These are phyloP conservation scores for Pseudocercospora crystallina DNA, from an alignment of 2,329 filamentous ascomycete species.

Conservation along the genomic window DNA sequence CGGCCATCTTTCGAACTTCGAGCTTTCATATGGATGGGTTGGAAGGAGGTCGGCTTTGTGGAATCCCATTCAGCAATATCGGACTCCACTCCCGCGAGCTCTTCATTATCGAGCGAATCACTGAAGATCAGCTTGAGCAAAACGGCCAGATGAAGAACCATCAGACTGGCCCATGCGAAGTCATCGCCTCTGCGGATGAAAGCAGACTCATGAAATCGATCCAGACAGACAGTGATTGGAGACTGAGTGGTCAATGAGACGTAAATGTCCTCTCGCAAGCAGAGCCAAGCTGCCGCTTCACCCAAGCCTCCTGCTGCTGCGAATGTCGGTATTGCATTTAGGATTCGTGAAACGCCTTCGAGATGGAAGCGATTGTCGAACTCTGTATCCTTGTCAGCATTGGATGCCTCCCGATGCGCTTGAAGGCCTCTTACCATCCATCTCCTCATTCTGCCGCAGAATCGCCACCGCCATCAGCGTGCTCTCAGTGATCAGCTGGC, in stretches of 20 bases:
- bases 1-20: conserved; percentile 2
- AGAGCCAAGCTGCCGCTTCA: conserved; percentile 44
- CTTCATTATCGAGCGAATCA: not conserved
- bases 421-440: conserved; percentile 24
- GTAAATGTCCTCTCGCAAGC: conserved; percentile 44
- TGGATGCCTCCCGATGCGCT: too few relatives aligned
- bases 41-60: conserved; percentile 3
- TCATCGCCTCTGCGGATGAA: conserved; percentile 15
- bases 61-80: conserved; percentile 1
- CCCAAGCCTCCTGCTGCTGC: conserved; percentile 41
- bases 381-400: conserved; percentile 15
- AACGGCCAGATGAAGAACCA: conserved; percentile 18
- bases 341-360: conserved; percentile 40
- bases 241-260: conserved; percentile 39
- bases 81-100: not conserved
- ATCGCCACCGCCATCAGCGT: conserved; percentile 52
- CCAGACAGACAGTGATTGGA: conserved; percentile 33
- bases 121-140: conserved; percentile 11
- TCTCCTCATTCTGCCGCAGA: conserved; percentile 51
- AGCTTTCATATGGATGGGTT: conserved; percentile 3
- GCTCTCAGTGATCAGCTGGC: conserved; percentile 47
- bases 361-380: conserved; percentile 42
- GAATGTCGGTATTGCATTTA: conserved; percentile 41
- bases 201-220: conserved; percentile 19
- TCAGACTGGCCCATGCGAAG: conserved; percentile 17